Percentiles rank a stretch among this genome's conserved stretches.
phyloP scores from a whole-genome alignment of 2,329 filamentous ascomycete species.

The Ascochyta rabiei region DNA sequence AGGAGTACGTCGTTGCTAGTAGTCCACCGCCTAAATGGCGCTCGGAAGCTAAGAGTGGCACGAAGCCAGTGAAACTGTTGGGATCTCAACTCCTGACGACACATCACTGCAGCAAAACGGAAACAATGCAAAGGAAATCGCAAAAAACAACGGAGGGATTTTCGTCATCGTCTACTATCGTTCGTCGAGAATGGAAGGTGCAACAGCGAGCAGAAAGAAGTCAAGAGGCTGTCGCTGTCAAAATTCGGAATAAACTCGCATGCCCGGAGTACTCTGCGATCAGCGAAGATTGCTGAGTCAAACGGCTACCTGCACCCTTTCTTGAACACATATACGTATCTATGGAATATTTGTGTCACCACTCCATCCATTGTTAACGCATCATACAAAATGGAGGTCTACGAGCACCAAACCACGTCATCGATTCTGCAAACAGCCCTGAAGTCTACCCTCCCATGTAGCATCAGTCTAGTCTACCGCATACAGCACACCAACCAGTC shows the following conservation, averaged over 20 bases:
- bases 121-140: background rate
- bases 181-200: background rate
- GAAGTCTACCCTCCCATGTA: slow-evolving; percentile 59
- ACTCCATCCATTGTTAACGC: background rate
- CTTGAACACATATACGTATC: background rate
- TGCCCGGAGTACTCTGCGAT: background rate
- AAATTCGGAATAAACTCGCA: background rate
- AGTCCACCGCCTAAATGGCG: background rate
- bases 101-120: background rate
- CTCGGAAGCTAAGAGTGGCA: background rate
- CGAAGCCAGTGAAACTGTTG: background rate
- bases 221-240: background rate
- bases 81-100: background rate
- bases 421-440: slow-evolving; percentile 60
- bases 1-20: background rate
- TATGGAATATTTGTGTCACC: background rate
- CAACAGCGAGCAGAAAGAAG: background rate
- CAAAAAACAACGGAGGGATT: background rate
- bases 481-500: slow-evolving; percentile 63
- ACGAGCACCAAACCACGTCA: slow-evolving; percentile 46
- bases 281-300: background rate
- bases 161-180: no score
- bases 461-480: slow-evolving; percentile 66
- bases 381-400: slow-evolving; percentile 5
- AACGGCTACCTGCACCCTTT: background rate